Conservation (phyloP, 768 basidiomycete species). For the Glaciozyma martinii region DNA sequence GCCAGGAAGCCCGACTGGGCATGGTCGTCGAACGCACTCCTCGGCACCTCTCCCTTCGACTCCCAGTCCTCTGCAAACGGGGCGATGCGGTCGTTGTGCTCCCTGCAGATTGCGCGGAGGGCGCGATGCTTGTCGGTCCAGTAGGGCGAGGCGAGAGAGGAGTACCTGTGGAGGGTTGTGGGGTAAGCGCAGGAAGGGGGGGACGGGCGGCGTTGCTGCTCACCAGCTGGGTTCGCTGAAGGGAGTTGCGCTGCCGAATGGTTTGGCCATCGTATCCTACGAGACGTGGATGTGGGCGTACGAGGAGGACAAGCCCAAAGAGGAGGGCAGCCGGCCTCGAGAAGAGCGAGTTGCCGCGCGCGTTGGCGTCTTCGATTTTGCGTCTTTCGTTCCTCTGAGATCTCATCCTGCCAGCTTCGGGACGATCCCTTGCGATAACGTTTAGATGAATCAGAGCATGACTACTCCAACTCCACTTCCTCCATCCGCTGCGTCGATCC, state of each 20-base stretch:
- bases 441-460: conserved; percentile 67
- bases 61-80: neutral
- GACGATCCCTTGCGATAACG: too few species aligned
- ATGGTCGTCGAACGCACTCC: neutral
- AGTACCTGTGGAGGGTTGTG: neutral
- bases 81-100: neutral
- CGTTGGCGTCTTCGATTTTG: too few species aligned
- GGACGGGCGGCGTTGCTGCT: neutral
- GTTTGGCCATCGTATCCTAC: neutral
- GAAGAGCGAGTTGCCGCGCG: too few species aligned
- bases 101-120: neutral
- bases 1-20: neutral
- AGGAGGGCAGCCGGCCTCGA: too few species aligned
- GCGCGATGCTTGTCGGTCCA: neutral
- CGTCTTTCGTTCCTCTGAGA: too few species aligned
- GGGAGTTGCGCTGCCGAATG: neutral
- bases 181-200: neutral
- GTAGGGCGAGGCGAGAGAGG: neutral
- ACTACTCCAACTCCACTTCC: conserved; percentile 59
- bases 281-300: too few species aligned
- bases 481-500: conserved; percentile 35
- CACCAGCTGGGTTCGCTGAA: neutral
- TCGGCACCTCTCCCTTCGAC: neutral
- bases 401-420: too few species aligned
- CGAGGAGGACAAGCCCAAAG: neutral